These are phyloP conservation scores for Myxozyma udenii DNA, from an alignment of 805 yeast genomes.

Conservation along the genomic window DNA sequence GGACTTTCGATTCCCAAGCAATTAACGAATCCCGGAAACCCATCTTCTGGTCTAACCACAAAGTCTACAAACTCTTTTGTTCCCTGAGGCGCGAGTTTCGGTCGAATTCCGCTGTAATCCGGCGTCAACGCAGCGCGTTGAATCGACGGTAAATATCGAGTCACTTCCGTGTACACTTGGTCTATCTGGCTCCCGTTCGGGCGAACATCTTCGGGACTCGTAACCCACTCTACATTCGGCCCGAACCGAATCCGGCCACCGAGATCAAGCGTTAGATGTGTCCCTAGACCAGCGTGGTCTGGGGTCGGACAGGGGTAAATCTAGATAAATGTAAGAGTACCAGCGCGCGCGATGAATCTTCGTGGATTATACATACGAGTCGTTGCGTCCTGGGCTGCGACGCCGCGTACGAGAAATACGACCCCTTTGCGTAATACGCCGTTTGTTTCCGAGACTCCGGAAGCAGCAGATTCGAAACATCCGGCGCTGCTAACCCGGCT, in stretches of 20 bases:
- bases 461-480: conserved; percentile 64
- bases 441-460: conserved; percentile 58
- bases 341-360: background rate
- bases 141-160: conserved; percentile 61
- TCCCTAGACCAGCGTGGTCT: conserved; percentile 74
- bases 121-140: conserved; percentile 53
- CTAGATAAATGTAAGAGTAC: conserved; percentile 34
- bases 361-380: conserved; percentile 36
- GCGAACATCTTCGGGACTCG: conserved; percentile 34
- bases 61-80: conserved; percentile 63
- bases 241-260: conserved; percentile 81
- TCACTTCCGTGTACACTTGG: conserved; percentile 57
- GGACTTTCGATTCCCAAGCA: conserved; percentile 86
- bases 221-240: conserved; percentile 82
- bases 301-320: conserved; percentile 72
- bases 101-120: conserved; percentile 78
- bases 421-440: conserved; percentile 78
- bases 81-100: conserved; percentile 58
- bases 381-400: conserved; percentile 52
- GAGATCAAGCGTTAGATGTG: conserved; percentile 79
- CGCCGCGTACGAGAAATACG: conserved; percentile 60
- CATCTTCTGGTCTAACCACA: conserved; percentile 64
- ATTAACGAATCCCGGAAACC: conserved; percentile 74
- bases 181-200: conserved; percentile 45
- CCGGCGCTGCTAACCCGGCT: conserved; percentile 76